Base-by-base conservation (phyloP, 148 eudicot species). In the Amaranthus palmeri region DNA sequence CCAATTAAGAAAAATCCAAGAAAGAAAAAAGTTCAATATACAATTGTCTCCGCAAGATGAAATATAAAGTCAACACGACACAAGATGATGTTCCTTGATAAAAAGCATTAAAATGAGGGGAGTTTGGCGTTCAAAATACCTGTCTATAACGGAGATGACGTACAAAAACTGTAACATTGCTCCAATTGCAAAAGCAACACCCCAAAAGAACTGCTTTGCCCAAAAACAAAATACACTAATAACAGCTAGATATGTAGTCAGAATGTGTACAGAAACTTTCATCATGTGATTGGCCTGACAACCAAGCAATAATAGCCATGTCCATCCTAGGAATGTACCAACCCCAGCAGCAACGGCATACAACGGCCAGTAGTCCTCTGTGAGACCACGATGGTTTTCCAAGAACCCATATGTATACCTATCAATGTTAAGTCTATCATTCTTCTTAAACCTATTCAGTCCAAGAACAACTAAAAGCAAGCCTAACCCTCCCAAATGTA, bases 181-280 rank as follows among this genome's bases (percentile, higher is more conserved):
- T 47, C 96, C 97, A 75, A 86, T 75, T 9, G 93, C 96, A 82
- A 95, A 89, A 4, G 90, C 89, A 52, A 92, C 83, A 50, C 97
- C 98, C 97, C 96, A 95, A 68, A 95, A 88, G 73, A 89, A 85
- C 77, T 85, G 87, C 36, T 85, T 75, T 11, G 79, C 72, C 97
- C 98, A 95, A 78, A 95, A 95, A 75, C 96, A 95, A 70, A 95
- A 80, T 42, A 95, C 86, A 58, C 98, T 91, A 66, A 95, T 77
- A 76, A 95, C 89, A 43, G 97, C 98, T 77, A 95, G 93, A 81
- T 95, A 91, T 70, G 98, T 91, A 45, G 98, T 91, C 80, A 91
- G 75, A 47, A 95, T 80, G 77, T 95, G 98, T 52, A 95, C 93
- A 0, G 93, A 83, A 49, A 95, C 72, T 76, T 89, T 95, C 97